phyloP scores from a whole-genome alignment of 2,329 filamentous ascomycete species.

The Amauroascus niger region DNA sequence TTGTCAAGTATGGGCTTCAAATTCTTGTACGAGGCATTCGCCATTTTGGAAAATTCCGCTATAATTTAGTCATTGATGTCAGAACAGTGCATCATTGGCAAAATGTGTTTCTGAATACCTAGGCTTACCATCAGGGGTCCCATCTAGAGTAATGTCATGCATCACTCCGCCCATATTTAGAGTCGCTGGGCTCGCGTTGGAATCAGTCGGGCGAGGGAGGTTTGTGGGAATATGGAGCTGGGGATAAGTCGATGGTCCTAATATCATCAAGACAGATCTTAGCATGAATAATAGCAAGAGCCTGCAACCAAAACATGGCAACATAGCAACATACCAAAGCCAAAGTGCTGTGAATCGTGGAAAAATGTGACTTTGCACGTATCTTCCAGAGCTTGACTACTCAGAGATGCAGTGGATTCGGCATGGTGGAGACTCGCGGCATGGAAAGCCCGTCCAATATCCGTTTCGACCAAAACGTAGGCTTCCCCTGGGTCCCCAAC shows the following conservation, averaged over 20 bases:
- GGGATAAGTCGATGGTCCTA: slow-evolving; percentile 20
- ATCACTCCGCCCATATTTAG: slow-evolving; percentile 21
- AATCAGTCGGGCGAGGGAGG: slow-evolving; percentile 1
- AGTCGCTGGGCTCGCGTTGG: slow-evolving; percentile 19
- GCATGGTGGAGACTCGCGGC: slow-evolving; percentile 16
- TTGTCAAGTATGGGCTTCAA: slow-evolving; percentile 15
- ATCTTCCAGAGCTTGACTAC: slow-evolving; percentile 15
- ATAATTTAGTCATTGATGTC: slow-evolving; percentile 13
- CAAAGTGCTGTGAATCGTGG: slow-evolving; percentile 23
- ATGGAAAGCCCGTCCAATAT: slow-evolving; percentile 20
- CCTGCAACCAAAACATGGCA: background rate
- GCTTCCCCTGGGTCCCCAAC: slow-evolving; percentile 20
- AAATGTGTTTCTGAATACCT: background rate
- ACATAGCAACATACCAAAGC: slow-evolving; percentile 17
- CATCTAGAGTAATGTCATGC: slow-evolving; percentile 22
- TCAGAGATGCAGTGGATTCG: background rate
- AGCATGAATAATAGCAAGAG: background rate
- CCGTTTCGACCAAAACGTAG: slow-evolving; percentile 20
- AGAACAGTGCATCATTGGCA: background rate
- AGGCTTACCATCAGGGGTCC: slow-evolving; percentile 21
- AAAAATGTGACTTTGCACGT: slow-evolving; percentile 24
- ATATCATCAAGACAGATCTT: background rate
- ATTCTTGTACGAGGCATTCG: slow-evolving; percentile 17
- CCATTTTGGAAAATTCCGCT: slow-evolving; percentile 21
- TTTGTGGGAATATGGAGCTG: slow-evolving; percentile 20